Percentiles rank a stretch among this genome's conserved stretches.
phyloP scores from a whole-genome alignment of 345 rosid species.

The Lepidium aucheri region DNA sequence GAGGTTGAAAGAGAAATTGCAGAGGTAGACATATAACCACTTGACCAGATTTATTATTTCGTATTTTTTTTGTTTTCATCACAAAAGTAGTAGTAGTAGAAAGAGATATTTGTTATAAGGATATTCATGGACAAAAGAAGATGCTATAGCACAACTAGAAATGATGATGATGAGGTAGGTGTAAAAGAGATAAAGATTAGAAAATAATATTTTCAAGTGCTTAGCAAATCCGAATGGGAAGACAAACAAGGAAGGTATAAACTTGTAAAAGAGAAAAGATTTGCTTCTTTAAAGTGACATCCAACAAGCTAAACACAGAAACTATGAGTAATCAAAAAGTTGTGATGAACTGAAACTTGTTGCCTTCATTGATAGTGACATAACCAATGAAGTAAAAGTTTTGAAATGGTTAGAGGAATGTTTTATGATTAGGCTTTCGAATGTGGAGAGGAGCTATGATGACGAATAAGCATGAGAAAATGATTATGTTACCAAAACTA shows the following conservation, averaged over 20 bases:
- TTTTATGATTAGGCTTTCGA: neutral
- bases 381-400: neutral
- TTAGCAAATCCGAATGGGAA: conserved; percentile 3
- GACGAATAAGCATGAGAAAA: neutral
- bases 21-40: too few species aligned
- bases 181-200: neutral
- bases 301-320: neutral
- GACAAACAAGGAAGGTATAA: conserved; percentile 10
- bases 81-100: neutral
- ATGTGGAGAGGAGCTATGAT: neutral
- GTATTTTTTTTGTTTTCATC: too few species aligned
- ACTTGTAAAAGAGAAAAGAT: neutral
- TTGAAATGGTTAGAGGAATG: conserved; percentile 6
- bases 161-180: conserved; percentile 18
- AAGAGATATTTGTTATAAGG: neutral
- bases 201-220: neutral
- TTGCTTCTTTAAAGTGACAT: conserved; percentile 8
- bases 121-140: neutral
- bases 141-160: conserved; percentile 1
- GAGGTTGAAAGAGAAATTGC: too few species aligned
- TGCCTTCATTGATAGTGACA: conserved; percentile 13
- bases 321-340: neutral
- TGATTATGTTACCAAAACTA: neutral
- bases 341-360: conserved; percentile 14
- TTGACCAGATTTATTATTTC: too few species aligned